Conservation (phyloP, 1,139 yeast species). For the Hanseniaspora uvarum region DNA sequence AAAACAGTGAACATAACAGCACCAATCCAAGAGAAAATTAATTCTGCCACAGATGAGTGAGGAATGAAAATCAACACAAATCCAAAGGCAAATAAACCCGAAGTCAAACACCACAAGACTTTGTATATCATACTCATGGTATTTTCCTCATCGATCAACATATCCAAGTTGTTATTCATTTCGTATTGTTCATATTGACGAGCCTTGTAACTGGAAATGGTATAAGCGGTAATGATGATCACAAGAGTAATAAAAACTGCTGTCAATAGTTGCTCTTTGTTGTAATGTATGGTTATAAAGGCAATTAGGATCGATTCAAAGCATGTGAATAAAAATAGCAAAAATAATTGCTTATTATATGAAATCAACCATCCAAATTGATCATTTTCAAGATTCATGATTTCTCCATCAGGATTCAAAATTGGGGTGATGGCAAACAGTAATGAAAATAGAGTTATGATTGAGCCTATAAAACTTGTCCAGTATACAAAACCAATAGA, state of each 20-base stretch:
- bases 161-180: conserved; percentile 2
- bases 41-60: conserved; percentile 43
- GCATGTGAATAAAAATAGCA: conserved; percentile 57
- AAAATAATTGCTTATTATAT: conserved; percentile 35
- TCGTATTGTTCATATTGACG: conserved; percentile 54
- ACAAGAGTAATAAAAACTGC: conserved; percentile 62
- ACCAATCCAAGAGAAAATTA: conserved; percentile 61
- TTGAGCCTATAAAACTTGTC: conserved; percentile 10
- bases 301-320: conserved; percentile 71
- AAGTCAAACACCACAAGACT: conserved; percentile 39
- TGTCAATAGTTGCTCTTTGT: conserved; percentile 55
- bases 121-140: conserved; percentile 37
- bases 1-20: conserved; percentile 65
- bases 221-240: conserved; percentile 51
- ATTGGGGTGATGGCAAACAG: conserved; percentile 15
- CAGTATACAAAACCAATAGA: conserved; percentile 8
- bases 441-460: conserved; percentile 2
- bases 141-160: conserved; percentile 38
- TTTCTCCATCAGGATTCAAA: conserved; percentile 8
- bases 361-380: conserved; percentile 16
- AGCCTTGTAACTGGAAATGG: conserved; percentile 45
- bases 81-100: conserved; percentile 59
- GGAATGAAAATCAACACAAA: conserved; percentile 62
- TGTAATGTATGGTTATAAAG: conserved; percentile 52
- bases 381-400: conserved; percentile 7